These are phyloP conservation scores for Colletotrichum camelliae DNA, from an alignment of 2,329 filamentous ascomycete species.

Conservation along the genomic window DNA sequence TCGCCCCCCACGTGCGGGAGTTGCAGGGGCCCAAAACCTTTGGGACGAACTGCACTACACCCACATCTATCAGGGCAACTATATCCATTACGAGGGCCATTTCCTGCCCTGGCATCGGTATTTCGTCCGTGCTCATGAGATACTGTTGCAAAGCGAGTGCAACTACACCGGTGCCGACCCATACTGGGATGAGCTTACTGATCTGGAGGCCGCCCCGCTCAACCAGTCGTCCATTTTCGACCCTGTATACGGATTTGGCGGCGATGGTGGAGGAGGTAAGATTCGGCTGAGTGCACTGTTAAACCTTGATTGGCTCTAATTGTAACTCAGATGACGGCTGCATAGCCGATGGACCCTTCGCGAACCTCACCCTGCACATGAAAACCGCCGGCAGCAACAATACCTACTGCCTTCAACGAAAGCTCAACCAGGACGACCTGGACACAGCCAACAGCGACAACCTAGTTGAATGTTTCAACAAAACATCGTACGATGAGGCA, in stretches of 20 bases:
- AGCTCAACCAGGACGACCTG: background rate
- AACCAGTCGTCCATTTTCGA: background rate
- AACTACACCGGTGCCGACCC: background rate
- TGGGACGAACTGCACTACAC: background rate
- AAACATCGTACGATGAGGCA: background rate
- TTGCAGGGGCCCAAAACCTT: background rate
- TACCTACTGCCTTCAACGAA: background rate
- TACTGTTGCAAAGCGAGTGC: background rate
- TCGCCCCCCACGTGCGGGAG: background rate
- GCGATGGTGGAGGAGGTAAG: background rate
- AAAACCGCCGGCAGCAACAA: background rate
- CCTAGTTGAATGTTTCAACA: background rate
- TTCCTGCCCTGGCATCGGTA: background rate
- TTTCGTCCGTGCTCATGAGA: background rate
- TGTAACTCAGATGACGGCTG: background rate
- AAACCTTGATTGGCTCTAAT: background rate
- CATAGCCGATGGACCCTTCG: background rate
- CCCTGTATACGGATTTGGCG: background rate
- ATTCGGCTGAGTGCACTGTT: background rate
- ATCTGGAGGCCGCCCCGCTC: background rate
- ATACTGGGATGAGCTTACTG: background rate
- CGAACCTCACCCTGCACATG: background rate
- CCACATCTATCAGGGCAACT: background rate
- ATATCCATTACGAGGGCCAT: background rate
- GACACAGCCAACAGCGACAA: background rate